These are phyloP conservation scores for Boletus rubroflammeus DNA, from an alignment of 768 basidiomycete genomes.

Conservation along the genomic window DNA sequence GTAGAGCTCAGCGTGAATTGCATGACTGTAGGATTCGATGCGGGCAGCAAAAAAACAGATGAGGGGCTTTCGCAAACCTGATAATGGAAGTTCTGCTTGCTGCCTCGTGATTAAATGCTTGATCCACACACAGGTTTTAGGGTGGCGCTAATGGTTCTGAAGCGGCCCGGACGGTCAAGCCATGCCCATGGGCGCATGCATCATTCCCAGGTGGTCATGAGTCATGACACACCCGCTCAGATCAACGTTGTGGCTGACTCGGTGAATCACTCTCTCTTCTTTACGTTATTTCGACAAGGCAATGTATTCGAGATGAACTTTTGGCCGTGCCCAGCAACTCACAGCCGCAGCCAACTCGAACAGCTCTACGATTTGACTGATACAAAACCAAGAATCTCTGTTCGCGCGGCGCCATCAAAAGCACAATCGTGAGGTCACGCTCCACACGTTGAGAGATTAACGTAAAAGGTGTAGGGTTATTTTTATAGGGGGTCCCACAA, in stretches of 20 bases:
- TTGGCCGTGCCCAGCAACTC: neutral
- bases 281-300: conserved; percentile 6
- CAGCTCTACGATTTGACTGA: neutral
- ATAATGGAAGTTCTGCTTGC: neutral
- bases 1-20: neutral
- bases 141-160: neutral
- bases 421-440: neutral
- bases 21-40: conserved; percentile 3
- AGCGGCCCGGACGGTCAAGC: neutral
- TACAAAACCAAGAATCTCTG: neutral
- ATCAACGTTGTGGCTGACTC: neutral
- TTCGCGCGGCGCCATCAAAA: neutral
- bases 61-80: neutral
- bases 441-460: neutral
- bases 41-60: neutral
- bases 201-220: conserved; percentile 1
- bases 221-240: neutral
- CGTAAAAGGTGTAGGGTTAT: neutral
- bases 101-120: neutral
- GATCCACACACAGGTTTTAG: neutral
- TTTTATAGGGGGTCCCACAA: neutral
- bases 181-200: neutral
- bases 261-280: neutral
- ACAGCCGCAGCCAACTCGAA: neutral
- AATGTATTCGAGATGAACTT: neutral